These are phyloP conservation scores for Ganoderma leucocontextum DNA, from an alignment of 1,284 basidiomycete species.

Conservation along the genomic window DNA sequence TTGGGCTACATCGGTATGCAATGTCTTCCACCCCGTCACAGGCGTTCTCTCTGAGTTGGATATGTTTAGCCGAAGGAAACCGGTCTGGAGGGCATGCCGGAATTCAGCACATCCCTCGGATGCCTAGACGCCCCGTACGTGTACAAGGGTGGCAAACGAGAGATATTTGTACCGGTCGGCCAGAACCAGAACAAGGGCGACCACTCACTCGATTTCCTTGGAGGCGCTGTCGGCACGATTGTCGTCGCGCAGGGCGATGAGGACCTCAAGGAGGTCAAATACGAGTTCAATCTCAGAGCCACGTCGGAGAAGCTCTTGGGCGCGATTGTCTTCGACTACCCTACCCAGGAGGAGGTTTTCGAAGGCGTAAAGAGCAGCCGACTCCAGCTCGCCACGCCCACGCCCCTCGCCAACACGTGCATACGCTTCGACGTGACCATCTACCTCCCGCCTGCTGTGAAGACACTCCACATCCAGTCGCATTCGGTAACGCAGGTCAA, in stretches of 20 bases:
- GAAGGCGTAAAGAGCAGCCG: slow-evolving; percentile 46
- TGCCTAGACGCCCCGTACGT: slow-evolving; percentile 53
- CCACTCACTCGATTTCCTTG: slow-evolving; percentile 56
- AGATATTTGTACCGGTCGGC: slow-evolving; percentile 50
- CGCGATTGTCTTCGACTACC: slow-evolving; percentile 44
- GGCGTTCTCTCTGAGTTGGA: neutral
- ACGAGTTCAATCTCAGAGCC: slow-evolving; percentile 57
- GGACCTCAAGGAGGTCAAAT: slow-evolving; percentile 52
- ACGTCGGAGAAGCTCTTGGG: slow-evolving; percentile 51
- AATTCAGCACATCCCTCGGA: slow-evolving; percentile 60
- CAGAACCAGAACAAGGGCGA: slow-evolving; percentile 39
- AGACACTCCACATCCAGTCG: slow-evolving; percentile 52
- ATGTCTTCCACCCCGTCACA: neutral
- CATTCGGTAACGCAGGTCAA: slow-evolving; percentile 56
- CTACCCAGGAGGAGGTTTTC: slow-evolving; percentile 42
- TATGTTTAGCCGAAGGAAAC: slow-evolving; percentile 52
- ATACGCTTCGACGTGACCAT: slow-evolving; percentile 63
- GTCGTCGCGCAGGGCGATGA: slow-evolving; percentile 52
- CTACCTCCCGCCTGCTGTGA: slow-evolving; percentile 56
- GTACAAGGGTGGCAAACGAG: slow-evolving; percentile 51
- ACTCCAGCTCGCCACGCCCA: slow-evolving; percentile 44
- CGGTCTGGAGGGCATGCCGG: slow-evolving; percentile 62
- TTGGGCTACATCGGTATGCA: slow-evolving; percentile 55
- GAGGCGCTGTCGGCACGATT: slow-evolving; percentile 59
- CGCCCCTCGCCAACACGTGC: slow-evolving; percentile 45